Percentiles rank a stretch among this genome's conserved stretches.
These are phyloP conservation scores for Lactarius psammicola DNA, from an alignment of 768 basidiomycete species.

Conservation along the genomic window DNA sequence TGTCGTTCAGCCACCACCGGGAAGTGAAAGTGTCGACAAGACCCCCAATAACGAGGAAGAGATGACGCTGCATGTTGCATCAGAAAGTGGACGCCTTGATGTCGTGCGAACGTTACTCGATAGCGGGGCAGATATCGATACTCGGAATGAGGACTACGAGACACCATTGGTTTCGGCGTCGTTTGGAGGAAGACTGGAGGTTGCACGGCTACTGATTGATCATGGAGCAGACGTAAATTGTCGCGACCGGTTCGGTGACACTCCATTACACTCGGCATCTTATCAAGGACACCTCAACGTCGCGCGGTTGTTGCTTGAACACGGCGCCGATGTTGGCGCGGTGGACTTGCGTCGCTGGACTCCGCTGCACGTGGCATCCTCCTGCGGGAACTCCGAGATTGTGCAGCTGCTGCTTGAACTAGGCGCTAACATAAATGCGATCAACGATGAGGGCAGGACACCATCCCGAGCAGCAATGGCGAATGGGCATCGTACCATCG, in stretches of 20 bases:
- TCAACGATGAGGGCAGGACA: neutral
- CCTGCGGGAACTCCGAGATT: neutral
- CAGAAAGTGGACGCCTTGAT: neutral
- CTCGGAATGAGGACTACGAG: neutral
- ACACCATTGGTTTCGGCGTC: neutral
- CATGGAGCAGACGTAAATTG: neutral
- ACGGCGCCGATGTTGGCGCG: neutral
- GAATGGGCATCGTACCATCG: too few species aligned
- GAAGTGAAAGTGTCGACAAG: neutral
- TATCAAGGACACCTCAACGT: neutral
- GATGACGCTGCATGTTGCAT: neutral
- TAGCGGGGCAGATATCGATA: neutral
- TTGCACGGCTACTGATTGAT: constrained; percentile 1
- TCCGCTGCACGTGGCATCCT: neutral
- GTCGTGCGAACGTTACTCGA: neutral
- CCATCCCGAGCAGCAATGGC: neutral
- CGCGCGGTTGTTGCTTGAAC: neutral
- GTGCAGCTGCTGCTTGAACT: neutral
- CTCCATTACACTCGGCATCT: neutral
- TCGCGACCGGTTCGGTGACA: neutral
- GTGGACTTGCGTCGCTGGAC: neutral
- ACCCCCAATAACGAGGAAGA: neutral
- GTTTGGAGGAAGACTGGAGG: neutral
- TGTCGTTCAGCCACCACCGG: too few species aligned
- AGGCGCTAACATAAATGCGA: neutral